Base-by-base conservation (phyloP, 768 basidiomycete species). In the Agaricus subrufescens region DNA sequence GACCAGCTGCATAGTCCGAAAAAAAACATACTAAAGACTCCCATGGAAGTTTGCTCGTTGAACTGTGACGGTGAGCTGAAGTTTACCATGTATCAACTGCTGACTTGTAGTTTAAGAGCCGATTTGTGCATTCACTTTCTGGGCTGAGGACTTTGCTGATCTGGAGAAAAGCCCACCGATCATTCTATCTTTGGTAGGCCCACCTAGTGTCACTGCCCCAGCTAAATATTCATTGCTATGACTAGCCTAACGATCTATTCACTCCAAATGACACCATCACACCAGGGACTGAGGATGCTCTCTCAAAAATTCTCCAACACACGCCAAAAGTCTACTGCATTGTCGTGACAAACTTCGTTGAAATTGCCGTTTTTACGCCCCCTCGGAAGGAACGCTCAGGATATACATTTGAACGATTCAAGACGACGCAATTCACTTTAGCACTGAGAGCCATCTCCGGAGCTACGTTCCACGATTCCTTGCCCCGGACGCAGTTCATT, bases 1-100 rank as follows among this genome's bases (percentile, higher is more conserved):
- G 61, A 65, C 26, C 60, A 62, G 46, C 37, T 62, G 49, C 61
- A 61, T 54, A 25, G 38, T 44, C 43, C 54, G 42, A 19, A 19
- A 19, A 19, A 19, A 19, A 5, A n/a, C 11, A 37, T 61, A 11
- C 55, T 63, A 15, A 46, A 65, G 11, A 39, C 15, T 8, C 63
- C 61, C 26, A 58, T 65, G 59, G 40, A 61, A 38, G 57, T 53
- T 15, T 45, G n/a, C 44, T 1, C 38, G n/a, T 65, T 11, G 51
- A 56, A 34, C 45, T 65, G 19, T 19, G 19, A 19, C 42, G 59
- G 58, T 25, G 31, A 63, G 46, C 48, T 60, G 63, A 40, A 56
- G 64, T 48, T 10, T 11, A 52, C 6, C 54, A 19, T 19, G 19
- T 19, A 19, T 52, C 45, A 30, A 29, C 30, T 11, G 12, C 31